Base-by-base conservation (phyloP, 2,329 filamentous ascomycete species). In the Alternaria longipes region DNA sequence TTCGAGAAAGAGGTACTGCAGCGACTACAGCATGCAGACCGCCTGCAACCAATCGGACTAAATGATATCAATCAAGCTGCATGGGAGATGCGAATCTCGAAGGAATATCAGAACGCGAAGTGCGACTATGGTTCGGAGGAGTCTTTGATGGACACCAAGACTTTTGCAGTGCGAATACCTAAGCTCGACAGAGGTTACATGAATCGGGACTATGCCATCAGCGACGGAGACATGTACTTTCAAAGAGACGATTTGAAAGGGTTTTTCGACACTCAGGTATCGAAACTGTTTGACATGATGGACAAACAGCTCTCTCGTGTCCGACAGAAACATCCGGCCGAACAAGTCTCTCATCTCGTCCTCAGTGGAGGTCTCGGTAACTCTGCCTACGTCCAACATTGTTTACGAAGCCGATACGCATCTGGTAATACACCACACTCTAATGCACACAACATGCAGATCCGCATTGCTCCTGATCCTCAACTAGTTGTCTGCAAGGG, bases 401-500 rank as follows among this genome's bases (percentile, higher is more conserved):
- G 70, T 9, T 66, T 81, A 8, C 66, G 69, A 28, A 67, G 65
- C 16, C 74, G 74, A 20, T 82, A 80, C 49, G 67, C 72, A 8
- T 62, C 55, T 0, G 66, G 68, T 4, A 56, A 50, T 8, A 59
- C 63, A 8, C 64, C 32, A 14, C 51, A 62, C 4, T 24, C 69
- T 3, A 72, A 74, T 50, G 67, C 69, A 8, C 58, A 49, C 12
- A 64, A 59, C 8, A 67, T 78, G 28, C 67, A 55, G 36, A 69
- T 79, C 0, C 67, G 75, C 4, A 69, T 79, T 8, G 73, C 76
- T 3, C 80, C 82, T 7, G 84, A 86, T 41, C 84, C 85, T 0
- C 84, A 86, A 56, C 81, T 87, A 0, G 84, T 85, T 3, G 84
- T 87, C 1, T 84, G 84, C 38, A 84, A 84, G 59, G 85, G 85